phyloP scores from a whole-genome alignment of 495 filamentous ascomycete species.

The Pseudotulostoma volvatum region DNA sequence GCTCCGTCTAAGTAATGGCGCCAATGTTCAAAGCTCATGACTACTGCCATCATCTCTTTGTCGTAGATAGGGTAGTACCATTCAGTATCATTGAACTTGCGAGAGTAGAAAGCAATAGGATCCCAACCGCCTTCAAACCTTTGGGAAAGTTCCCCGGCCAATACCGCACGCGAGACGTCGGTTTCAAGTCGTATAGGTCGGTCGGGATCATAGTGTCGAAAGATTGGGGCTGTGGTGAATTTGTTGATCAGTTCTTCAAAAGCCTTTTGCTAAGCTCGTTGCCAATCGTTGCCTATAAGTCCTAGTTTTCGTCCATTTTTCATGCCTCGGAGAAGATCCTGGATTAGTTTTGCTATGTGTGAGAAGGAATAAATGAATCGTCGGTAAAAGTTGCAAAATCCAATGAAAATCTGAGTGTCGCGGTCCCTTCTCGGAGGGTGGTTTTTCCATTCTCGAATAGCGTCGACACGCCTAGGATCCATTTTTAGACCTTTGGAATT shows the following conservation, averaged over 20 bases:
- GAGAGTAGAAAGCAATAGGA: neutral
- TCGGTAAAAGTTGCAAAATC: neutral
- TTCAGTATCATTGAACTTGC: neutral
- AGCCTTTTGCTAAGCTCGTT: neutral
- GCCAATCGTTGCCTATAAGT: too few species aligned
- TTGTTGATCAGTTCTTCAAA: neutral
- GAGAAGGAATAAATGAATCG: neutral
- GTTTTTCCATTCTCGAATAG: neutral
- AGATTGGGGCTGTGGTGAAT: neutral
- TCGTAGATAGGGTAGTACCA: too few species aligned
- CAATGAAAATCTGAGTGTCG: neutral
- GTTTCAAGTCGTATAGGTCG: neutral
- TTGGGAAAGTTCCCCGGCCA: neutral
- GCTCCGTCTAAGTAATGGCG: too few species aligned
- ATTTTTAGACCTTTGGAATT: neutral
- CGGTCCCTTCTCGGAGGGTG: neutral
- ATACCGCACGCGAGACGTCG: neutral
- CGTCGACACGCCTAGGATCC: neutral
- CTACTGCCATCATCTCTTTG: neutral
- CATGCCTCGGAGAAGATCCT: neutral
- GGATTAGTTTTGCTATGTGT: neutral
- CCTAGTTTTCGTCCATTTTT: neutral
- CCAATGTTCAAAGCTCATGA: neutral
- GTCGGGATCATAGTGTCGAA: neutral
- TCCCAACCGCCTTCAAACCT: neutral